A percentile compares a stretch with the other conserved stretches of the same genome.
phyloP scores from a whole-genome alignment of 768 basidiomycete species.

The Sistotremastrum suecicum region DNA sequence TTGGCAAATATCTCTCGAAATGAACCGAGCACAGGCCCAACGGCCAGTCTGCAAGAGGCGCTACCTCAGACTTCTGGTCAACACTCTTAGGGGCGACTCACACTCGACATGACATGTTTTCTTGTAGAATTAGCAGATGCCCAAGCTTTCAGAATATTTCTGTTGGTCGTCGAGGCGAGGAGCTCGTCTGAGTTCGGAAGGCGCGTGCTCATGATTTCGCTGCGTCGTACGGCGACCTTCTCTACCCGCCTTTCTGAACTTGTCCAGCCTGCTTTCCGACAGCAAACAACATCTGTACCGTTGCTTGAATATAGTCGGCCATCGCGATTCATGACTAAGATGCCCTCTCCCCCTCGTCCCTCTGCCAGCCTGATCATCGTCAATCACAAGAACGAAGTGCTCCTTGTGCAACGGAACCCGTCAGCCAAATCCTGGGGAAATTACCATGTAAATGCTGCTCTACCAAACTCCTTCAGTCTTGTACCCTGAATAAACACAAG shows the following conservation, averaged over 20 bases:
- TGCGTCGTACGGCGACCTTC: no score
- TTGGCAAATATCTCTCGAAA: conserved; percentile 67
- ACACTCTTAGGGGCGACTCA: no score
- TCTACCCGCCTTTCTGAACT: no score
- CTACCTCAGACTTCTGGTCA: no score
- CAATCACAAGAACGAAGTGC: conserved; percentile 50
- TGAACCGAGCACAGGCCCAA: conserved; percentile 67
- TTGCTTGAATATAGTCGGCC: not conserved
- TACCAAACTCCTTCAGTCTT: not conserved
- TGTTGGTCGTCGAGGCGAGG: no score
- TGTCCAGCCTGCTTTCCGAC: no score
- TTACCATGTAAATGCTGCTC: conserved; percentile 36
- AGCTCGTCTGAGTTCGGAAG: no score
- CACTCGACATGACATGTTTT: no score
- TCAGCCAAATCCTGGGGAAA: conserved; percentile 50
- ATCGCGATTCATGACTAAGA: not conserved
- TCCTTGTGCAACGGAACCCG: conserved; percentile 59
- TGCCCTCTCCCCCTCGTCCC: conserved; percentile 29
- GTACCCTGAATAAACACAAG: conserved; percentile 19
- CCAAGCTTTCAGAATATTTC: no score
- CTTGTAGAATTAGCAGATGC: no score
- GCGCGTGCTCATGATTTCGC: no score
- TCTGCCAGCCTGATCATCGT: conserved; percentile 58
- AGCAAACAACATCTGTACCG: no score
- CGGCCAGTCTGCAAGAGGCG: conserved; percentile 37